A percentile compares a stretch with the other conserved stretches of the same genome.
These are phyloP conservation scores for Metarhizium brunneum DNA, from an alignment of 2,329 filamentous ascomycete species.

Conservation along the genomic window DNA sequence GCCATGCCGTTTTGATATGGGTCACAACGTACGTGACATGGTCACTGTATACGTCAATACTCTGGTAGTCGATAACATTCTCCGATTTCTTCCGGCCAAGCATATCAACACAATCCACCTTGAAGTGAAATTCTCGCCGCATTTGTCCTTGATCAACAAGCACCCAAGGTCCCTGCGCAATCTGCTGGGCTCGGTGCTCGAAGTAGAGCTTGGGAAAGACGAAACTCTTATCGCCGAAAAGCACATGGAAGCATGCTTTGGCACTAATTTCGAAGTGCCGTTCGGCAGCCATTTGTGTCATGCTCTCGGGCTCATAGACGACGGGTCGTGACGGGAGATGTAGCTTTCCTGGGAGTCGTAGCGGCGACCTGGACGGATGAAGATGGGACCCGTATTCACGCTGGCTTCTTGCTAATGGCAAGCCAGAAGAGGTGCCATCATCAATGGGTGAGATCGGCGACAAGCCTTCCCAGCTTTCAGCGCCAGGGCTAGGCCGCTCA, in stretches of 20 bases:
- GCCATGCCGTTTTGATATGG: slow-evolving; percentile 61
- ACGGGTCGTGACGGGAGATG: slow-evolving; percentile 75
- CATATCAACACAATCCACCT: slow-evolving; percentile 57
- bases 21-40: slow-evolving; percentile 60
- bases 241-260: slow-evolving; percentile 89
- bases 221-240: slow-evolving; percentile 93
- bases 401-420: slow-evolving; percentile 20
- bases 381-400: slow-evolving; percentile 26
- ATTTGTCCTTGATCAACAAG: slow-evolving; percentile 60
- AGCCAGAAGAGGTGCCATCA: slow-evolving; percentile 33
- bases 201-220: slow-evolving; percentile 88
- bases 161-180: slow-evolving; percentile 80
- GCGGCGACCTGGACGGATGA: slow-evolving; percentile 21
- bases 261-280: slow-evolving; percentile 83
- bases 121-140: slow-evolving; percentile 72
- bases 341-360: slow-evolving; percentile 54
- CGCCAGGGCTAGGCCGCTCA: slow-evolving; percentile 55
- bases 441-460: slow-evolving; percentile 53
- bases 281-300: slow-evolving; percentile 66
- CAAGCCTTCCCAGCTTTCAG: slow-evolving; percentile 87
- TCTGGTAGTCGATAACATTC: slow-evolving; percentile 71
- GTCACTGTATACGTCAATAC: slow-evolving; percentile 74
- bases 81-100: slow-evolving; percentile 52
- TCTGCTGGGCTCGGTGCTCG: slow-evolving; percentile 67
- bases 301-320: slow-evolving; percentile 73